Evolutionary conservation across 2,329 filamentous ascomycete genomes (phyloP), one percentile per base, ranked within the genome.

Genomic region (Colletotrichum cordylinicola): DNA sequence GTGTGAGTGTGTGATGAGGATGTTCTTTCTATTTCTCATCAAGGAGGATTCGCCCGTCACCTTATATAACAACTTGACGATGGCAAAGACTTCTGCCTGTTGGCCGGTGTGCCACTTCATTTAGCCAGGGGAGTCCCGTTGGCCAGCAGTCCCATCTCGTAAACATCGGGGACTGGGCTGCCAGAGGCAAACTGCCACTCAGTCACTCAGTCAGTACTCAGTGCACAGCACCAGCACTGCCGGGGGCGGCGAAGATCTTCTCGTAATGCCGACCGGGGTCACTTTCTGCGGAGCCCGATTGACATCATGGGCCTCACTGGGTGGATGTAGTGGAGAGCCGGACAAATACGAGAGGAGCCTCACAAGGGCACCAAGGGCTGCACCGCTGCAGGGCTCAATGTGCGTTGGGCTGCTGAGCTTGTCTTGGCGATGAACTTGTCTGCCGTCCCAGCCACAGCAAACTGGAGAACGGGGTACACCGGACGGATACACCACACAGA

Each of bases 261-360:
- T 75, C 72, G 72, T 75, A 66, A 75, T 75, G 68, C 67, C 64
- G 62, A 52, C 37, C 55, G 68, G 64, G 70, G 39, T 62, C 27
- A 58, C 0, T 24, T 48, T 52, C 8, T 35, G 72, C 62, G 55
- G 39, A 29, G 55, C 72, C 43, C 37, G 62, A 35, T 75, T 73
- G 70, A 75, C 73, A 73, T 75, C 56, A 73, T 68, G 39, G 52
- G 60, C 48, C 29, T 71, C 18, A 13, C 27, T 31, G 12, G 39
- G 39, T n/a, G 10, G 39, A 48, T 18, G n/a, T n/a, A 21, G 72
- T 75, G 69, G 73, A 43, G 69, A 62, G 27, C 67, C 43, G 58
- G 58, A 37, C 62, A 73, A 68, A 73, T 68, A 73, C 70, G 73
- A 72, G 73, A 75, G 68, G 48, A 64, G n/a, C 67, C 70, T 67